Evolutionary conservation across 192 early-diverging fungal genomes (phyloP).

Genomic region (Rhizophlyctis rosea): DNA sequence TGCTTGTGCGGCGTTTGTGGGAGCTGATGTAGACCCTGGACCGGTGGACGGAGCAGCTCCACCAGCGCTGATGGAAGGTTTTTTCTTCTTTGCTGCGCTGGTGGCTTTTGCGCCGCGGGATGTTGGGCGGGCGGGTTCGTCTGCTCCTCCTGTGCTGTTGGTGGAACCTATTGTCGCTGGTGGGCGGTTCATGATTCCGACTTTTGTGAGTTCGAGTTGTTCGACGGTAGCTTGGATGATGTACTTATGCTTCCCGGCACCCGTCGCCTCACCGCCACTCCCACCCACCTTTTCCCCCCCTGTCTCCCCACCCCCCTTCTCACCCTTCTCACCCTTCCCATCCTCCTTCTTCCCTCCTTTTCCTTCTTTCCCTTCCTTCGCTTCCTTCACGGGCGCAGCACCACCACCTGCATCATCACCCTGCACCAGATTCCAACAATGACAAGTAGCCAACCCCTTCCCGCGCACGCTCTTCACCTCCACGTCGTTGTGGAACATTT

Average conservation of each 20-base stretch:
- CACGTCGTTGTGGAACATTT: conserved; percentile 55
- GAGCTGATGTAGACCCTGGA: conserved; percentile 9
- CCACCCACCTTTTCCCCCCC: conserved; percentile 12
- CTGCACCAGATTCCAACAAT: conserved; percentile 34
- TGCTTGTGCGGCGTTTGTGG: no score
- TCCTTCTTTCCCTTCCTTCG: conserved; percentile 18
- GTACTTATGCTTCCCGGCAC: conserved; percentile 47
- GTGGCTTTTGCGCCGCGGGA: conserved; percentile 32
- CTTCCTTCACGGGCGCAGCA: conserved; percentile 11
- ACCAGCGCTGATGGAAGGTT: conserved; percentile 13
- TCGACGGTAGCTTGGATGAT: conserved; percentile 47
- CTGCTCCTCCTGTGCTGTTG: no score
- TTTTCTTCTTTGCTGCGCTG: conserved; percentile 43
- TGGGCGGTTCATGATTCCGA: conserved; percentile 5
- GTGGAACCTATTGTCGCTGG: conserved; percentile 6
- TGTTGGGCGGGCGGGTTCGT: conserved; percentile 28
- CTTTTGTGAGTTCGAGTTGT: conserved; percentile 17
- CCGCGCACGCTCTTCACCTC: conserved; percentile 40
- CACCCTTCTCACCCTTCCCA: conserved; percentile 31
- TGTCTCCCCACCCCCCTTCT: conserved; percentile 16
- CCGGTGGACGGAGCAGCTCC: conserved; percentile 7
- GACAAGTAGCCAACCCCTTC: conserved; percentile 40
- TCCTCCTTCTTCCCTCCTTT: conserved; percentile 45
- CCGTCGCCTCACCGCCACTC: background rate
- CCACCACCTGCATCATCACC: conserved; percentile 27